Conservation (phyloP, 495 filamentous ascomycete species). For the Pyrenula massariospora region DNA sequence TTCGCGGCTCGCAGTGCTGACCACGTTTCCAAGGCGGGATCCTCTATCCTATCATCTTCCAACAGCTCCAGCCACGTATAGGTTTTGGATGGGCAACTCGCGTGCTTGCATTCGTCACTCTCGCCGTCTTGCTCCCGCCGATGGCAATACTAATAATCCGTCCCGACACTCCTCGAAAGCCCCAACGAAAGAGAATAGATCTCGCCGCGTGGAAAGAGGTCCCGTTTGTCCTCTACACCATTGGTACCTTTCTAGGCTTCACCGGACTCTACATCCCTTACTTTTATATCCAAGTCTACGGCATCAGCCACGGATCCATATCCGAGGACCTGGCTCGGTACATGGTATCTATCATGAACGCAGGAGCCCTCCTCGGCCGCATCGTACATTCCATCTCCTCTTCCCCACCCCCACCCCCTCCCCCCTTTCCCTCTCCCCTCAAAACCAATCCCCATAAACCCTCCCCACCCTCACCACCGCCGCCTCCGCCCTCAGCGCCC, state of each 20-base stretch:
- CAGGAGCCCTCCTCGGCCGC: conserved; percentile 31
- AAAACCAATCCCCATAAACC: too few relatives aligned
- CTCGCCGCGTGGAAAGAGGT: conserved; percentile 24
- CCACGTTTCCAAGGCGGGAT: conserved; percentile 23
- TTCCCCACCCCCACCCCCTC: too few relatives aligned
- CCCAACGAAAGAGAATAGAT: conserved; percentile 7
- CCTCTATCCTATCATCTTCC: conserved; percentile 42
- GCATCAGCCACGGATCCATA: neutral
- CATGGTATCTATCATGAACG: conserved; percentile 34
- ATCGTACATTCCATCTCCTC: too few relatives aligned
- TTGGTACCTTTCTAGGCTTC: conserved; percentile 20
- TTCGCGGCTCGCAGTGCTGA: neutral
- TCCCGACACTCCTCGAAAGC: conserved; percentile 7
- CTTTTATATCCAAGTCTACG: conserved; percentile 27
- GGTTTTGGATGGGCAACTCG: conserved; percentile 44
- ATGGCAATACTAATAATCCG: conserved; percentile 19
- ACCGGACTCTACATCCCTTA: conserved; percentile 28
- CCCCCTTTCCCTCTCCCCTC: too few relatives aligned
- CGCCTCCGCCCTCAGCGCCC: too few relatives aligned
- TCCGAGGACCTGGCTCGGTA: conserved; percentile 24
- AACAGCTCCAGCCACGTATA: conserved; percentile 29
- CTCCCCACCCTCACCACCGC: too few relatives aligned
- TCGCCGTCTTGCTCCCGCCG: conserved; percentile 27
- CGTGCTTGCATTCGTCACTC: conserved; percentile 38
- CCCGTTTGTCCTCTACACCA: conserved; percentile 19